Evolutionary conservation across 139 green algal species (phyloP).

Genomic region (Picochlorum costavermella): DNA sequence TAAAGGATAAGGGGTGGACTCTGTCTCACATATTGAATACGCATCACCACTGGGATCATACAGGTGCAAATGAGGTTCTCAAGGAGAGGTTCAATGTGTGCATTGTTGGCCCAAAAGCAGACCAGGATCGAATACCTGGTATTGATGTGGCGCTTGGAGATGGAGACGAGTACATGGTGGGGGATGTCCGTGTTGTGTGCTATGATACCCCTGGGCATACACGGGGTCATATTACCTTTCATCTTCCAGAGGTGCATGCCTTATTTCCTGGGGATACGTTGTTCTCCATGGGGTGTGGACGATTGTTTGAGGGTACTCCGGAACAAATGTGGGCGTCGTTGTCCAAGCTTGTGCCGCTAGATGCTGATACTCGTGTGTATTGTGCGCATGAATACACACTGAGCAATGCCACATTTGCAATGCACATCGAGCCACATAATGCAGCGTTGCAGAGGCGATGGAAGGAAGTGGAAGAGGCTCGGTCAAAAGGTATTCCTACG

Average conservation of each 20-base stretch:
- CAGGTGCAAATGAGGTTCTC: constrained; percentile 31
- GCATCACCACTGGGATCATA: constrained; percentile 49
- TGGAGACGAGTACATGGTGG: constrained; percentile 47
- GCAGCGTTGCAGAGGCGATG: constrained; percentile 40
- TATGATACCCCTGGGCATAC: constrained; percentile 88
- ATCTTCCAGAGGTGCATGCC: constrained; percentile 35
- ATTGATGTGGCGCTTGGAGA: constrained; percentile 69
- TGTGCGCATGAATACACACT: constrained; percentile 70
- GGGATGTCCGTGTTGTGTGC: constrained; percentile 33
- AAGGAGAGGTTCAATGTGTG: constrained; percentile 27
- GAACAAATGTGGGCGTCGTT: constrained; percentile 71
- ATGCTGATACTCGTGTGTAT: constrained; percentile 61
- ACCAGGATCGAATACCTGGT: constrained; percentile 66
- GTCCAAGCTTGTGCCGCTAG: constrained; percentile 64
- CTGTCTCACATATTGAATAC: constrained; percentile 81
- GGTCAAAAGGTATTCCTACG: constrained; percentile 50
- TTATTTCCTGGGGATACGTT: constrained; percentile 74
- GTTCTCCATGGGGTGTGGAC: constrained; percentile 80
- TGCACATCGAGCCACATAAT: constrained; percentile 60
- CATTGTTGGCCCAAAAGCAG: constrained; percentile 52
- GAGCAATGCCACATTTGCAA: constrained; percentile 63
- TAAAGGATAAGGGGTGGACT: constrained; percentile 43
- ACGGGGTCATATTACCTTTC: constrained; percentile 71
- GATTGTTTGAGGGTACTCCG: constrained; percentile 80
- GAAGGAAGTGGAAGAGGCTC: constrained; percentile 36